phyloP scores from a whole-genome alignment of 495 filamentous ascomycete species.

The Emericellopsis terricola region DNA sequence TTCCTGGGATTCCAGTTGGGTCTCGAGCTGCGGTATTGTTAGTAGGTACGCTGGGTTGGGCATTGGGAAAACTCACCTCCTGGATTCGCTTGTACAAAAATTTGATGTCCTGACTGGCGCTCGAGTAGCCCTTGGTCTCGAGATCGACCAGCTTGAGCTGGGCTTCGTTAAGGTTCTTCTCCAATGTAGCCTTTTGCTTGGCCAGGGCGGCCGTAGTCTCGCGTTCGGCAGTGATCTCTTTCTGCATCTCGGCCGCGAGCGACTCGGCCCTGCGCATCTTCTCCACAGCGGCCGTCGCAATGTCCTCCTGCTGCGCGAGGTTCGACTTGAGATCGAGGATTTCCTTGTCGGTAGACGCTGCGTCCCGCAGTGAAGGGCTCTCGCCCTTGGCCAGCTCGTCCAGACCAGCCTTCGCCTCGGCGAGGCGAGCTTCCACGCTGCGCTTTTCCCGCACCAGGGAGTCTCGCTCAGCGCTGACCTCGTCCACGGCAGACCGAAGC shows the following conservation, averaged over 20 bases:
- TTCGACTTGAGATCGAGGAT: conserved; percentile 78
- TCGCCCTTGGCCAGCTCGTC: conserved; percentile 79
- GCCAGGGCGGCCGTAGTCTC: conserved; percentile 69
- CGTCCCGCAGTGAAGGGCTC: conserved; percentile 79
- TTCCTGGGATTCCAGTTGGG: conserved; percentile 76
- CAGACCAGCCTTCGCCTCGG: conserved; percentile 78
- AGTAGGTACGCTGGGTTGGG: conserved; percentile 4
- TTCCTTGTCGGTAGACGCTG: conserved; percentile 76
- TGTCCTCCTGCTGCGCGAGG: conserved; percentile 85
- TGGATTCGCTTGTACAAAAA: conserved; percentile 91
- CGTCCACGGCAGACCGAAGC: conserved; percentile 70
- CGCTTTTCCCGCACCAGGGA: conserved; percentile 76
- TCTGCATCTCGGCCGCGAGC: conserved; percentile 73
- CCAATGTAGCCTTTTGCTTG: conserved; percentile 80
- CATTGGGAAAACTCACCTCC: conserved; percentile 45
- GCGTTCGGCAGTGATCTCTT: conserved; percentile 81
- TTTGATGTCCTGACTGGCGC: conserved; percentile 80
- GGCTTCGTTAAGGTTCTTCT: conserved; percentile 81
- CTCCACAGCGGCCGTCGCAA: conserved; percentile 79
- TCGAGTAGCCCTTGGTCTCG: conserved; percentile 93
- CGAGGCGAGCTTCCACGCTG: conserved; percentile 67
- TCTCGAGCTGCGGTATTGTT: conserved; percentile 49
- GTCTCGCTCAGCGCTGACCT: conserved; percentile 73
- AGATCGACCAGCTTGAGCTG: conserved; percentile 82
- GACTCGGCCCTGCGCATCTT: conserved; percentile 98